Conservation (phyloP, 176 grass and related monocot species). For the Microstegium vimineum region DNA sequence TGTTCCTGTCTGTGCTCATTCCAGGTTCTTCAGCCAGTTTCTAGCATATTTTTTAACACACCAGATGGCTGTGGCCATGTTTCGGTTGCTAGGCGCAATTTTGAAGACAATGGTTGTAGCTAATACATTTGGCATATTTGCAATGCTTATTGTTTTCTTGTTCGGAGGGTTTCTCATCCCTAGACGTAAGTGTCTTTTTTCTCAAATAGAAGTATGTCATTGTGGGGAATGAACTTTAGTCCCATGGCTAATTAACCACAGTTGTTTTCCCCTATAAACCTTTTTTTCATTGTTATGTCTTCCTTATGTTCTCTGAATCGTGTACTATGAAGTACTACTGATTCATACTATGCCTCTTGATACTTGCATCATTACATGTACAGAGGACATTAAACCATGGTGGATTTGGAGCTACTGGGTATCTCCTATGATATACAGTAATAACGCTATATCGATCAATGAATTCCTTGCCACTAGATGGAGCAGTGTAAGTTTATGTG, state of each 20-base stretch:
- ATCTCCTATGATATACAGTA: constrained; percentile 85
- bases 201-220: background rate
- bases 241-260: background rate
- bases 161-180: constrained; percentile 76
- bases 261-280: background rate
- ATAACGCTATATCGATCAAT: constrained; percentile 82
- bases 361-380: constrained; percentile 5
- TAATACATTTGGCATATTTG: constrained; percentile 66
- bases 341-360: background rate
- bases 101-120: constrained; percentile 79
- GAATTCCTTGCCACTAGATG: constrained; percentile 91
- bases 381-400: constrained; percentile 81
- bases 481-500: constrained; percentile 51
- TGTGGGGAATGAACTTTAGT: background rate
- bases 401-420: constrained; percentile 92
- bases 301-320: background rate
- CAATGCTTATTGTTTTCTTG: constrained; percentile 55
- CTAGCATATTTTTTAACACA: constrained; percentile 59
- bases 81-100: constrained; percentile 69
- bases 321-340: background rate
- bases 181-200: constrained; percentile 48
- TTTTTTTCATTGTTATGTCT: background rate
- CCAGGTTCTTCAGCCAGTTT: constrained; percentile 80
- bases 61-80: constrained; percentile 71
- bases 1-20: background rate